Evolutionary conservation across 768 basidiomycete species (phyloP).

Genomic region (Cyclocybe cylindracea): DNA sequence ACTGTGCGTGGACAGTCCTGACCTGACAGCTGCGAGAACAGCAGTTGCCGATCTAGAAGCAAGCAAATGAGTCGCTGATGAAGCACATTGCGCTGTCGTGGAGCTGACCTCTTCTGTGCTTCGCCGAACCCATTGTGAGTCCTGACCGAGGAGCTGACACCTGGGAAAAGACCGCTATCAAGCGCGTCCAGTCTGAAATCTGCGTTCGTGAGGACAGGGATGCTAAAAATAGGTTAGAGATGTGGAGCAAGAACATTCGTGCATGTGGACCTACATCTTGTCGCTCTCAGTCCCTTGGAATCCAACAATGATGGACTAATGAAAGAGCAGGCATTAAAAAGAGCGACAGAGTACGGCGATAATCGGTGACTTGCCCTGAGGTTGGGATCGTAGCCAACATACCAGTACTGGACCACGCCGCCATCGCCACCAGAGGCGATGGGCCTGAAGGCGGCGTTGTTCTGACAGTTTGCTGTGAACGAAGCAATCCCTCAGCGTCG

Average conservation of each 20-base stretch:
- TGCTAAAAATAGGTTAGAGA: not conserved
- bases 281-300: conserved; percentile 23
- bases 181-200: conserved; percentile 41
- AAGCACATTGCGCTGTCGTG: not conserved
- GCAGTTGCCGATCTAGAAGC: conserved; percentile 37
- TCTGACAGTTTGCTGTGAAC: conserved; percentile 37
- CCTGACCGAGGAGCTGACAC: conserved; percentile 39
- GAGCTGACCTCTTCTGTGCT: conserved; percentile 33
- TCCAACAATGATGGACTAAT: conserved; percentile 24
- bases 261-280: conserved; percentile 1
- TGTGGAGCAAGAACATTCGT: not conserved
- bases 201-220: conserved; percentile 14
- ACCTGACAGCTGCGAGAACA: conserved; percentile 44
- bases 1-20: conserved; percentile 32
- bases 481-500: not conserved
- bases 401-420: conserved; percentile 36
- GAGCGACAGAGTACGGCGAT: not conserved
- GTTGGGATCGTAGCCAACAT: conserved; percentile 32
- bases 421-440: conserved; percentile 47
- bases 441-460: conserved; percentile 42
- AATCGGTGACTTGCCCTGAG: conserved; percentile 21
- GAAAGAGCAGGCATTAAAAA: not conserved
- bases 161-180: conserved; percentile 54
- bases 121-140: conserved; percentile 60
- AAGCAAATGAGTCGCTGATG: not conserved